Evolutionary conservation across 352 stramenopile species (phyloP), one percentile per base, ranked within the genome.

Genomic region (Phytophthora pistaciae): DNA sequence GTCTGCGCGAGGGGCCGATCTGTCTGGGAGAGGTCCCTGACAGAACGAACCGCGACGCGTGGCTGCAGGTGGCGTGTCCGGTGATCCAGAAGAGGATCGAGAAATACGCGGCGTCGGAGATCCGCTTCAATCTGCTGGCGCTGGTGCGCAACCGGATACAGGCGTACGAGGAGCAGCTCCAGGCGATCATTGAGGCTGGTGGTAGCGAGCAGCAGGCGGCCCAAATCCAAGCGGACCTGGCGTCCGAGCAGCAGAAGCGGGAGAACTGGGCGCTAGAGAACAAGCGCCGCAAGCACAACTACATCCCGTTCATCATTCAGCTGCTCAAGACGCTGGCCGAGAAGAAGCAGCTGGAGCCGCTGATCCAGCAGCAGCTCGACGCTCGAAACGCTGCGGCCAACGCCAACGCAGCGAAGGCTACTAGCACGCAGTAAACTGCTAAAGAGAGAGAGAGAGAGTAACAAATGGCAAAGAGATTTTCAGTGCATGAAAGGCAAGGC

Each of bases 51-150:
- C 67, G 42, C 3, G 82, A 92, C 42, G 74, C 77, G 53, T 99
- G 97, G 97, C 74, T 99, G 10, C 57, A 83, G 6, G 82, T 98
- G 6, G 97, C 96, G 42, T 89, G 88, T 48, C 85, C 91, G 14
- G 95, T 96, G 56, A 98, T 99, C 71, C 91, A 99, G 83, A 79
- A 91, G 64, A 83, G 96, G 58, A 99, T 99, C 56, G 83, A 96
- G 23, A 93, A 91, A 68, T 98, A 98, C 73, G 81, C 83, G 31
- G 58, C 83, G 4, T 90, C 84, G 25, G 95, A 98, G 79, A 98
- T 99, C 71, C 96, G 98, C 75, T 99, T 99, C 79, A 99, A 99
- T 80, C 79, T 99, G 38, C 93, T 99, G 75, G 96, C 93, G 16
- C 84, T 99, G 23, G 86, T 98, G 36, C 81, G 92, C 64, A 96